These are phyloP conservation scores for Zasmidium angulare DNA, from an alignment of 2,329 filamentous ascomycete species.

Conservation along the genomic window DNA sequence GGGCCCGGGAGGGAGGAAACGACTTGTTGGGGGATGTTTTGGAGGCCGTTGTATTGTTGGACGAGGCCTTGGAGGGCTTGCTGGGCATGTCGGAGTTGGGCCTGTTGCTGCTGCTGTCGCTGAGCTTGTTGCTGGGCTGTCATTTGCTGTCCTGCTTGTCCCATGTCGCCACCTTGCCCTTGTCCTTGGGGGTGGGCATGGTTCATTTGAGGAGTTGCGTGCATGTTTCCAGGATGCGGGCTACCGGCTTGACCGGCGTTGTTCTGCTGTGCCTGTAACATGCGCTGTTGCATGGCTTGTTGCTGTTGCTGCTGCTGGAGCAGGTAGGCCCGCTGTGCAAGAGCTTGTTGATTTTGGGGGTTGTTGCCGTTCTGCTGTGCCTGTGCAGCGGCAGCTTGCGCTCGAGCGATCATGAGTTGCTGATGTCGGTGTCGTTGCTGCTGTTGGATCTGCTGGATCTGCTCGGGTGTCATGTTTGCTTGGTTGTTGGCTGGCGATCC, in stretches of 20 bases:
- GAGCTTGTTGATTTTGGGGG: constrained; percentile 25
- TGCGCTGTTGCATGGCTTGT: constrained; percentile 21
- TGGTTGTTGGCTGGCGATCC: constrained; percentile 19
- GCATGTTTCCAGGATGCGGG: constrained; percentile 19
- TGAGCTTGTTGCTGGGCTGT: constrained; percentile 18
- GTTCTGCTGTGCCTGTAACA: constrained; percentile 16
- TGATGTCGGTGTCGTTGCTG: constrained; percentile 33
- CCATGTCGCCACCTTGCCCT: constrained; percentile 24
- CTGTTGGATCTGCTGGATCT: constrained; percentile 38
- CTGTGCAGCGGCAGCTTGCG: constrained; percentile 15
- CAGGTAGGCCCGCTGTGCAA: constrained; percentile 20
- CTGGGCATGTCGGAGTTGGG: constrained; percentile 23
- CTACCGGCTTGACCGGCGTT: constrained; percentile 19
- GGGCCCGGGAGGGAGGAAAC: constrained; percentile 14
- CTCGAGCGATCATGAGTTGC: constrained; percentile 27
- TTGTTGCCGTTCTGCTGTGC: constrained; percentile 11
- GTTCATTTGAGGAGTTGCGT: constrained; percentile 19
- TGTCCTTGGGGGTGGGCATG: constrained; percentile 25
- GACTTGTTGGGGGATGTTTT: constrained; percentile 24
- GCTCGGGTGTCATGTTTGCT: constrained; percentile 29
- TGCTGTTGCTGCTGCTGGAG: constrained; percentile 29
- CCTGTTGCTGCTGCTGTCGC: constrained; percentile 22
- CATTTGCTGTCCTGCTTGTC: constrained; percentile 21
- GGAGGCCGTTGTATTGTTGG: constrained; percentile 20
- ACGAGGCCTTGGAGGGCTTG: constrained; percentile 18